Evolutionary conservation across 352 stramenopile species (phyloP).

Genomic region (Phytophthora tubulina): DNA sequence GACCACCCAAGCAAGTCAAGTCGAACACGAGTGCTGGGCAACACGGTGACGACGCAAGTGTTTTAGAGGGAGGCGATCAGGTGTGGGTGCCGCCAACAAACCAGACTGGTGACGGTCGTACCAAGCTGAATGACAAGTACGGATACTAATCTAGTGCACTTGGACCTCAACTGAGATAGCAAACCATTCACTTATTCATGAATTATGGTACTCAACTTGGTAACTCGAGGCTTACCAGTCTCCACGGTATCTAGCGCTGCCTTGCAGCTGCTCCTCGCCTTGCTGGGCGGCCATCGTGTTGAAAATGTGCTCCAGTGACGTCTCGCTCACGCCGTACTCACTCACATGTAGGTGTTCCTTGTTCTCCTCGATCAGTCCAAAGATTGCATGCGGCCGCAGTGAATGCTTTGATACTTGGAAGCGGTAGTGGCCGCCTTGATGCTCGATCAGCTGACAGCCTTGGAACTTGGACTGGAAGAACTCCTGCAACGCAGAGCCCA

Average conservation of each 20-base stretch:
- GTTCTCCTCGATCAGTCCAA: slow-evolving; percentile 77
- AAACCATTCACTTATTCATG: slow-evolving; percentile 12
- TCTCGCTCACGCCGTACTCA: slow-evolving; percentile 92
- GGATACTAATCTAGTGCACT: slow-evolving; percentile 59
- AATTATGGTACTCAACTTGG: slow-evolving; percentile 29
- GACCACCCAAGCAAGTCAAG: slow-evolving; percentile 20
- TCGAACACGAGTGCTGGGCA: slow-evolving; percentile 4
- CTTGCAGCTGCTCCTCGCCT: slow-evolving; percentile 58
- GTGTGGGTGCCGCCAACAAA: slow-evolving; percentile 83
- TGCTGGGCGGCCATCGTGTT: slow-evolving; percentile 91
- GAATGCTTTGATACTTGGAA: slow-evolving; percentile 77
- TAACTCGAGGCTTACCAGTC: slow-evolving; percentile 35
- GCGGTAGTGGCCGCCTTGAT: slow-evolving; percentile 72
- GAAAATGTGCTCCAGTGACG: slow-evolving; percentile 94
- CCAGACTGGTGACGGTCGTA: slow-evolving; percentile 87
- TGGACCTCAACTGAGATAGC: background rate
- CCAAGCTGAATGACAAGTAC: slow-evolving; percentile 87
- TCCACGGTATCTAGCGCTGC: slow-evolving; percentile 42
- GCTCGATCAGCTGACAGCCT: slow-evolving; percentile 60
- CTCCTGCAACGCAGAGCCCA: slow-evolving; percentile 45
- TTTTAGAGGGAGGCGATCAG: slow-evolving; percentile 78
- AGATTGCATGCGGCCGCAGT: slow-evolving; percentile 68
- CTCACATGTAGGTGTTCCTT: slow-evolving; percentile 70
- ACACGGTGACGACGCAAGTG: slow-evolving; percentile 16
- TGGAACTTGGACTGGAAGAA: slow-evolving; percentile 60